Percentiles rank a stretch among this genome's conserved stretches.
Conservation (phyloP, 169 alveolate genomes). For the Eimeria acervulina region DNA sequence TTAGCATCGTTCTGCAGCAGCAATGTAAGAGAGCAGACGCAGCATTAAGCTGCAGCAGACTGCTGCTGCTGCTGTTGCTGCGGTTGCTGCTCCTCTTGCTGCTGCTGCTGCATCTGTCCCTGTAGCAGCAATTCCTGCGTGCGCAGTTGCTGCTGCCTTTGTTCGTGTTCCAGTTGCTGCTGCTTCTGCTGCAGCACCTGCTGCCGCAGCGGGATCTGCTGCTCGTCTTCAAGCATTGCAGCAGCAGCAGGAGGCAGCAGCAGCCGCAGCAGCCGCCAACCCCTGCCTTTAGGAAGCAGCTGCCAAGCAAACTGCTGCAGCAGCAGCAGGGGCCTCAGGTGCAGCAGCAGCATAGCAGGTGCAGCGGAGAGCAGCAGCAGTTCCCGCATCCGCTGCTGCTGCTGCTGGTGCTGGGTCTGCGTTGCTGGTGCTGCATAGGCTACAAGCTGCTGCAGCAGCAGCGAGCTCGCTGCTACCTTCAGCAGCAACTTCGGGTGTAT, state of each 20-base stretch:
- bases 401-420: neutral
- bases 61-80: conserved; percentile 4
- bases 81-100: neutral
- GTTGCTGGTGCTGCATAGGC: conserved; percentile 24
- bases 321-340: neutral
- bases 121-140: neutral
- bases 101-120: neutral
- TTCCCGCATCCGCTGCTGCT: neutral
- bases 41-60: neutral
- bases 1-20: too few species aligned
- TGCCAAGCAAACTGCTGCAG: neutral
- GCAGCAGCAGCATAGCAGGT: conserved; percentile 7
- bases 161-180: neutral
- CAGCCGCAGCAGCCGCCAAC: conserved; percentile 24
- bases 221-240: too few species aligned
- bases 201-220: too few species aligned
- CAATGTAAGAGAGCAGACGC: neutral
- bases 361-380: conserved; percentile 13
- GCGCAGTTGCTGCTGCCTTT: neutral
- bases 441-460: conserved; percentile 37
- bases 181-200: neutral
- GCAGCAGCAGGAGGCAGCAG: too few species aligned
- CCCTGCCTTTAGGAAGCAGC: conserved; percentile 2
- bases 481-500: conserved; percentile 19
- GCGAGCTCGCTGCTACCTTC: neutral